Evolutionary conservation across 345 rosid genomes (phyloP).

Genomic region (Cardamine resedifolia): DNA sequence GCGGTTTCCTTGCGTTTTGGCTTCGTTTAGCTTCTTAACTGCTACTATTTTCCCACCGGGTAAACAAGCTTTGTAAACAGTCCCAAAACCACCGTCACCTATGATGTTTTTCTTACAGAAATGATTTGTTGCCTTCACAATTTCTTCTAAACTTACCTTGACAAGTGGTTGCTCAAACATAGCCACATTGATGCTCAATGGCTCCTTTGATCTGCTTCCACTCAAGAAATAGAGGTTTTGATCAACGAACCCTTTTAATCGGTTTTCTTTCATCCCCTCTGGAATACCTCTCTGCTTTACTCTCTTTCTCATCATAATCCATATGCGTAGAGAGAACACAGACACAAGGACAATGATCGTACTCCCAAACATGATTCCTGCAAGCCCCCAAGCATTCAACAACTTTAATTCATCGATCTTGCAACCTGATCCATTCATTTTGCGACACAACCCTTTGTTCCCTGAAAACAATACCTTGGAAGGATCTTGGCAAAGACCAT

Average conservation of each 20-base stretch:
- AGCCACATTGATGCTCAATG: constrained; percentile 81
- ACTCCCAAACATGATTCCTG: constrained; percentile 49
- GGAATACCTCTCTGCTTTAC: constrained; percentile 43
- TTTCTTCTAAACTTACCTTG: constrained; percentile 66
- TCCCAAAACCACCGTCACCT: constrained; percentile 95
- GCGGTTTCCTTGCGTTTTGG: constrained; percentile 78
- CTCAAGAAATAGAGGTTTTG: constrained; percentile 59
- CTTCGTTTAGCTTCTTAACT: constrained; percentile 83
- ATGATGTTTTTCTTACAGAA: constrained; percentile 84
- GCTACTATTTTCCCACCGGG: constrained; percentile 69
- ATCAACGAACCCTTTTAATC: constrained; percentile 51
- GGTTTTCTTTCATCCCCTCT: constrained; percentile 55
- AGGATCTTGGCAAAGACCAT: constrained; percentile 59
- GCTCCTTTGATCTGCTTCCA: constrained; percentile 80
- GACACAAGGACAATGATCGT: constrained; percentile 38
- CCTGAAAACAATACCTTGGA: constrained; percentile 51
- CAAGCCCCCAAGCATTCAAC: constrained; percentile 53
- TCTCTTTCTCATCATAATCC: constrained; percentile 40
- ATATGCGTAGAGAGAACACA: constrained; percentile 46
- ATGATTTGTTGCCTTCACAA: constrained; percentile 73
- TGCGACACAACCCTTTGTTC: constrained; percentile 66
- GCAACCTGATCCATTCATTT: constrained; percentile 49
- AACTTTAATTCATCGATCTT: constrained; percentile 35
- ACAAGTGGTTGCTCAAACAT: constrained; percentile 85
- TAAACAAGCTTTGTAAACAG: constrained; percentile 76